Conservation (phyloP, 352 stramenopile species). For the Pythium biforme region DNA sequence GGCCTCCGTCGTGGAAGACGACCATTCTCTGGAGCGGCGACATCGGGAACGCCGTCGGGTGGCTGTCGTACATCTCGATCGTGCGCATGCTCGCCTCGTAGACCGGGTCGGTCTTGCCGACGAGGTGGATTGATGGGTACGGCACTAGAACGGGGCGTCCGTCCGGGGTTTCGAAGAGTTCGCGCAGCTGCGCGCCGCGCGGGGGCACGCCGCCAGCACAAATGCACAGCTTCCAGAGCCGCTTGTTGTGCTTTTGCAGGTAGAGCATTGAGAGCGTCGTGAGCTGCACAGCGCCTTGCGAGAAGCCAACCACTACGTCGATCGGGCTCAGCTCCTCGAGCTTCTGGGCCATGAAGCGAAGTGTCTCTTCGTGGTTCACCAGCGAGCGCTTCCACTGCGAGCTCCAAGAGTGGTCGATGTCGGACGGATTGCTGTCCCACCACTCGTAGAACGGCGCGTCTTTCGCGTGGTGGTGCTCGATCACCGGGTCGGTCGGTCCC, state of each 20-base stretch:
- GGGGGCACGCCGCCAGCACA: constrained; percentile 41
- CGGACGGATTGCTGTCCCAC: constrained; percentile 33
- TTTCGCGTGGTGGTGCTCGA: constrained; percentile 22
- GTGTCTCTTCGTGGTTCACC: constrained; percentile 34
- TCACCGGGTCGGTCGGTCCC: constrained; percentile 25
- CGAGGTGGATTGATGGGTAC: constrained; percentile 46
- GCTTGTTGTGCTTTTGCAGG: constrained; percentile 29
- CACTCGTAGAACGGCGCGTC: constrained; percentile 49
- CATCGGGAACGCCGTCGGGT: constrained; percentile 15
- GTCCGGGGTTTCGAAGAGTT: constrained; percentile 35
- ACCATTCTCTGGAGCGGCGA: constrained; percentile 29
- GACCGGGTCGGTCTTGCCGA: constrained; percentile 38
- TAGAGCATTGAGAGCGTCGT: constrained; percentile 42
- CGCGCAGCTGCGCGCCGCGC: constrained; percentile 35
- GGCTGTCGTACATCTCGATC: constrained; percentile 34
- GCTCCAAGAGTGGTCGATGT: constrained; percentile 14
- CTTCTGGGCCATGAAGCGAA: constrained; percentile 43
- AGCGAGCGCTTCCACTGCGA: constrained; percentile 34
- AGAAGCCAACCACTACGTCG: constrained; percentile 58
- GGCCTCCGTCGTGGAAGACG: constrained; percentile 39
- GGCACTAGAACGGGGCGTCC: constrained; percentile 19
- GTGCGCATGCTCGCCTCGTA: constrained; percentile 30
- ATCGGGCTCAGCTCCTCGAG: constrained; percentile 39
- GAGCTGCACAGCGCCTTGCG: constrained; percentile 49
- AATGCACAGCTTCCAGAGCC: constrained; percentile 44